Evolutionary conservation across 2,329 filamentous ascomycete species (phyloP).

Genomic region (Penicillium sp.): DNA sequence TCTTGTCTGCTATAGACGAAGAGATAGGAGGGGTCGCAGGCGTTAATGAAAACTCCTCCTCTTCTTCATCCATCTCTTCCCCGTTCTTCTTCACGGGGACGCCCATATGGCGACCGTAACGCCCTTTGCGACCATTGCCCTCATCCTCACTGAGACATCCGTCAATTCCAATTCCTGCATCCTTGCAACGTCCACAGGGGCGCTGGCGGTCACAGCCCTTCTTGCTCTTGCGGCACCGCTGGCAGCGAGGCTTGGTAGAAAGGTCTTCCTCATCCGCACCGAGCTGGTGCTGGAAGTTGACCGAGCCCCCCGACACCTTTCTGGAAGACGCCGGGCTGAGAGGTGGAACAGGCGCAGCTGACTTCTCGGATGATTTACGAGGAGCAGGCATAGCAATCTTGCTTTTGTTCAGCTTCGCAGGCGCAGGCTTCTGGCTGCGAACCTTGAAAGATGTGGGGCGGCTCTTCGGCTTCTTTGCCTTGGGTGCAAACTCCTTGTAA

Average conservation of each 20-base stretch:
- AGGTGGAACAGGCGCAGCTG: slow-evolving; percentile 19
- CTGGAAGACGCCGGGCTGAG: slow-evolving; percentile 50
- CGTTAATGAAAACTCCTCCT: slow-evolving; percentile 51
- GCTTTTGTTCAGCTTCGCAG: slow-evolving; percentile 31
- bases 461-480: slow-evolving; percentile 54
- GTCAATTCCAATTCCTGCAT: slow-evolving; percentile 88
- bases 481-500: slow-evolving; percentile 41
- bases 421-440: slow-evolving; percentile 29
- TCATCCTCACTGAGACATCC: slow-evolving; percentile 97
- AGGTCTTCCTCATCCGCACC: slow-evolving; percentile 79
- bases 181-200: slow-evolving; percentile 90
- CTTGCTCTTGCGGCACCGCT: slow-evolving; percentile 98
- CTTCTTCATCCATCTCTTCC: slow-evolving; percentile 47
- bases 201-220: slow-evolving; percentile 97
- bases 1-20: slow-evolving; percentile 53
- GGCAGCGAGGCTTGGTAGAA: slow-evolving; percentile 93
- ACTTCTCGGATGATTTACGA: slow-evolving; percentile 41
- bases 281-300: slow-evolving; percentile 62
- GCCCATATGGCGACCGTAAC: slow-evolving; percentile 73
- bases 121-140: slow-evolving; percentile 92
- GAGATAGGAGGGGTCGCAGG: slow-evolving; percentile 32
- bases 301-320: slow-evolving; percentile 55
- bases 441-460: slow-evolving; percentile 40
- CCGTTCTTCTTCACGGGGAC: slow-evolving; percentile 61
- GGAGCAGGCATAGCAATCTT: slow-evolving; percentile 37